Evolutionary conservation across 2,329 filamentous ascomycete species (phyloP), one percentile per base, ranked within the genome.

Genomic region (Colletotrichum liaoningense): DNA sequence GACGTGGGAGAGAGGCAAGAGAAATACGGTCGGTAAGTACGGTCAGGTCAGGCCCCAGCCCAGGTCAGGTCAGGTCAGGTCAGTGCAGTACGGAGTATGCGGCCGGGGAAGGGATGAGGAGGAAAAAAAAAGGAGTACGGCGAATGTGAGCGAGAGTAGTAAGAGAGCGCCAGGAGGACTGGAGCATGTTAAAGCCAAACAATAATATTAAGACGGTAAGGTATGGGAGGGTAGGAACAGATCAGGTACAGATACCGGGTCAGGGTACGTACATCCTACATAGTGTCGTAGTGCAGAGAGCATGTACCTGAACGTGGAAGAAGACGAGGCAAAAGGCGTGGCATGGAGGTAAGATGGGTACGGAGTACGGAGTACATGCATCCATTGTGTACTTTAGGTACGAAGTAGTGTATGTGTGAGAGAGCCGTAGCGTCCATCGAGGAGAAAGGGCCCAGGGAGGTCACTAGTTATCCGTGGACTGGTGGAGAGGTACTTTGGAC

Each of bases 151-250:
- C 22, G 62, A 22, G 42, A 49, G 42, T 49, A n/a, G 42, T 49
- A 19, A 19, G 6, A 49, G 19, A 49, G 19, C 62, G 28, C 52
- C 24, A 58, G 30, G 38, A 56, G 71, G 67, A 73, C 71, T 62
- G 71, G 71, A 73, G 71, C 62, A 65, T 60, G 71, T 73, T 73
- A 66, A 73, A 73, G 71, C 71, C 67, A 71, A 73, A 73, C 71
- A 73, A 71, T 66, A 73, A 73, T 70, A 65, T 66, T 72, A 63
- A 71, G 60, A 63, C 56, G 67, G 52, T 65, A 57, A 56, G 63
- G 63, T 66, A 73, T 64, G 60, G 63, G 67, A 70, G 56, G 70
- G 67, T 60, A 66, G 54, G 69, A 67, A 49, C 42, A 49, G 42
- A 19, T 49, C 42, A 49, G 42, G 42, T 49, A 49, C 59, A 70